Base-by-base conservation (phyloP, 108 stramenopile genomes). In the Skeletonema menzelii region DNA sequence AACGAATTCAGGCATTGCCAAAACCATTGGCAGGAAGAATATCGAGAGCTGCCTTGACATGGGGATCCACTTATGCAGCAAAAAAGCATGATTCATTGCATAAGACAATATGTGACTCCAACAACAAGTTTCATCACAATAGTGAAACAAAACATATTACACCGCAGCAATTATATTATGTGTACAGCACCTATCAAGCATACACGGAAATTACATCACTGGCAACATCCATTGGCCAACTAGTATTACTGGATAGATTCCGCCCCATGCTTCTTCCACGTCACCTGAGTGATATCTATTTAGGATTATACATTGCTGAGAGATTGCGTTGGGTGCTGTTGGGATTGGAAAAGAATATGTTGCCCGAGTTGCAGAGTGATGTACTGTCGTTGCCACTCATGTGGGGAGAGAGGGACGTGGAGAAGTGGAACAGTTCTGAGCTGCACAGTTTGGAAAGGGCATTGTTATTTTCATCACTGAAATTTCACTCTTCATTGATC, bases 251-350 rank as follows among this genome's bases (percentile, higher is more conserved):
- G 76, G 93, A 95, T 89, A 83, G 93, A 64, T 95, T 95, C 75
- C 83, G 89, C 38, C 93, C 93, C 34, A 95, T 95, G 93, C 68
- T 95, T 6, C 69, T 95, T 32, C 91, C 93, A 38, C 73, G 93
- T n/a, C 93, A 95, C 69, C 42, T 91, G 42, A 63, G 77, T 27
- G 91, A 95, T 77, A 40, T 92, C n/a, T 89, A 88, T 64, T 79
- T 87, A 20, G 85, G 87, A 10, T 26, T 86, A 17, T 73, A 92
- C 17, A 83, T 89, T 77, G 65, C 70, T 2, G 86, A 91, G 72
- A 60, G 65, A 10, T 28, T 76, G 47, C 56, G 71, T 34, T 68
- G 82, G 71, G 56, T 46, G 42, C 58, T 80, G 24, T 65, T 56
- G 22, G 62, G 62, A 53, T 31, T 65, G 53, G 59, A 55, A n/a